phyloP scores from a whole-genome alignment of 768 basidiomycete genomes.

The Gyrodon lividus region DNA sequence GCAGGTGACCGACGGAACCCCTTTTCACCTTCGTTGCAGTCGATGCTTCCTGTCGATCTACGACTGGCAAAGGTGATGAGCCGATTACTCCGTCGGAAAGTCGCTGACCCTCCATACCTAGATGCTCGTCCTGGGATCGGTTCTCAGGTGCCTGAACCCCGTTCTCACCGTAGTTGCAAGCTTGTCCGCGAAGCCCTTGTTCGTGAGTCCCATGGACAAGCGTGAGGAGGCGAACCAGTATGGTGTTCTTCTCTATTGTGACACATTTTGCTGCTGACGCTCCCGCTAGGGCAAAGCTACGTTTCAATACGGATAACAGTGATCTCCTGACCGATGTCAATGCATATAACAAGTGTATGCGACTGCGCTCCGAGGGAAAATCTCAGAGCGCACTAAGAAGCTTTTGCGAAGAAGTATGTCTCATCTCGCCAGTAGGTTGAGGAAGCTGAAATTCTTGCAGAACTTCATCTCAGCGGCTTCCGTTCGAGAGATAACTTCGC shows the following conservation, averaged over 20 bases:
- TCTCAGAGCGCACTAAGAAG: conserved; percentile 42
- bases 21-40: conserved; percentile 39
- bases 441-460: conserved; percentile 34
- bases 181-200: conserved; percentile 86
- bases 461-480: conserved; percentile 80
- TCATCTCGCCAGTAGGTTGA: background rate
- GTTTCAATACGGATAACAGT: conserved; percentile 70
- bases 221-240: conserved; percentile 77
- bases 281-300: conserved; percentile 59
- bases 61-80: conserved; percentile 73
- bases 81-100: background rate
- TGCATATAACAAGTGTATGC: conserved; percentile 67
- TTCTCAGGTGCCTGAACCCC: conserved; percentile 83
- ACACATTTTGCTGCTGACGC: background rate
- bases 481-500: conserved; percentile 72
- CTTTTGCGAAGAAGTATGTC: conserved; percentile 70
- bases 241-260: conserved; percentile 16
- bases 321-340: conserved; percentile 82
- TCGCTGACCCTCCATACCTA: conserved; percentile 25
- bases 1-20: background rate
- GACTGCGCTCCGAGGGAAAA: conserved; percentile 50
- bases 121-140: conserved; percentile 85
- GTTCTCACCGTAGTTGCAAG: conserved; percentile 79
- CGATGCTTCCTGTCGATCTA: conserved; percentile 84
- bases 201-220: conserved; percentile 77